A percentile compares a stretch with the other conserved stretches of the same genome.
Conservation (phyloP, 495 filamentous ascomycete genomes). For the Umbilicaria muhlenbergii region DNA sequence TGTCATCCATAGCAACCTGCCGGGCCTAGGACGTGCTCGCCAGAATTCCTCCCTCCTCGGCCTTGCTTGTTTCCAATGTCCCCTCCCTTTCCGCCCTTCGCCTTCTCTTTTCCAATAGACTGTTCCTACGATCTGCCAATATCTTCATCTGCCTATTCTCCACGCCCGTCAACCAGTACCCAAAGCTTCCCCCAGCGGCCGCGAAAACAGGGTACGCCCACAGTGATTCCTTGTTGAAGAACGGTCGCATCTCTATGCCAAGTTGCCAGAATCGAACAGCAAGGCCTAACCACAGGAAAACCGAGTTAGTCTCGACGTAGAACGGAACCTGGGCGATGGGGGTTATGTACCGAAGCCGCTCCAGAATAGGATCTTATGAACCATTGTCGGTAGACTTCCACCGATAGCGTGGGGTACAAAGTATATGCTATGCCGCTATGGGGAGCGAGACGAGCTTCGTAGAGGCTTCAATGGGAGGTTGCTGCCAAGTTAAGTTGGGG, state of each 20-base stretch:
- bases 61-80: slow-evolving; percentile 9
- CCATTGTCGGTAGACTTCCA: slow-evolving; percentile 22
- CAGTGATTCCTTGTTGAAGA: slow-evolving; percentile 60
- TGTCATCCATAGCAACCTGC: no score
- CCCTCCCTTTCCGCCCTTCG: slow-evolving; percentile 50
- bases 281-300: slow-evolving; percentile 42
- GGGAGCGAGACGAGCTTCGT: no score
- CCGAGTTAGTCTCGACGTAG: background rate
- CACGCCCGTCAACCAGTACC: slow-evolving; percentile 87
- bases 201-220: slow-evolving; percentile 91
- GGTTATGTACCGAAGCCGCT: slow-evolving; percentile 72
- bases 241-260: slow-evolving; percentile 94
- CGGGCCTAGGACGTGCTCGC: no score
- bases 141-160: slow-evolving; percentile 61
- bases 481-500: no score
- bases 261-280: slow-evolving; percentile 89
- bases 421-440: no score
- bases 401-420: no score
- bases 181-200: slow-evolving; percentile 72
- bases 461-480: no score
- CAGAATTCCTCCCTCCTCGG: slow-evolving; percentile 18
- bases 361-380: slow-evolving; percentile 90
- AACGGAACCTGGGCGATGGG: slow-evolving; percentile 3
- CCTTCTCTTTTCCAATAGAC: slow-evolving; percentile 76
- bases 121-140: slow-evolving; percentile 56